A percentile compares a stretch with the other conserved stretches of the same genome.
Conservation (phyloP, 108 stramenopile genomes). For the Cylindrotheca fusiformis region DNA sequence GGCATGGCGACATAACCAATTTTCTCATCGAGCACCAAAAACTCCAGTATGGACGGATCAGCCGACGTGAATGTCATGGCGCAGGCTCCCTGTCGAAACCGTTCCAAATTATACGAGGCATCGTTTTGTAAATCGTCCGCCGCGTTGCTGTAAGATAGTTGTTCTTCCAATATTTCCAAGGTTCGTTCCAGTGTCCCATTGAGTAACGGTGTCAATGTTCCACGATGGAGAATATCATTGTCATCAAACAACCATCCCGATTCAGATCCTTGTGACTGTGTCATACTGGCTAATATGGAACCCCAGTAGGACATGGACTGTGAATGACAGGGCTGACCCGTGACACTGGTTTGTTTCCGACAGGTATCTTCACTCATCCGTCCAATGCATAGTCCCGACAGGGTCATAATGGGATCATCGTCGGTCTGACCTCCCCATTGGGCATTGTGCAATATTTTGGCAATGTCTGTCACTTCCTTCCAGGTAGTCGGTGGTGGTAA, state of each 20-base stretch:
- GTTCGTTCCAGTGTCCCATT: conserved; percentile 17
- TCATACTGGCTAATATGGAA: conserved; percentile 32
- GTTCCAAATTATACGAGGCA: conserved; percentile 14
- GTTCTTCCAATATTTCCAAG: conserved; percentile 27
- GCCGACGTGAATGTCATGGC: conserved; percentile 22
- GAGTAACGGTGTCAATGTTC: conserved; percentile 16
- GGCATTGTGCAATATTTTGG: conserved; percentile 21
- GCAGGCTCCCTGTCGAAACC: conserved; percentile 25
- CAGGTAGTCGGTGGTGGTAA: conserved; percentile 35
- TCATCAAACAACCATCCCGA: conserved; percentile 43
- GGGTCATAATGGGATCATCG: conserved; percentile 2
- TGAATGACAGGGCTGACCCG: conserved; percentile 10
- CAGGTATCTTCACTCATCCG: conserved; percentile 18
- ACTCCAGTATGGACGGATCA: conserved; percentile 11
- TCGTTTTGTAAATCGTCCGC: conserved; percentile 15
- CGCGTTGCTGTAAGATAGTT: conserved; percentile 8
- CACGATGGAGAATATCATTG: neutral
- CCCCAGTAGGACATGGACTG: conserved; percentile 27
- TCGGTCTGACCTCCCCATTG: conserved; percentile 5
- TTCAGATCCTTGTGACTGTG: conserved; percentile 32
- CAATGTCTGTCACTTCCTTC: conserved; percentile 34
- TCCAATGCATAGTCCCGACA: conserved; percentile 24
- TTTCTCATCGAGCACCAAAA: conserved; percentile 9
- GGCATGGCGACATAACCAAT: conserved; percentile 25
- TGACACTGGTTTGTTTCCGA: conserved; percentile 2